These are phyloP conservation scores for Globisporangium alternatum DNA, from an alignment of 352 stramenopile genomes.

Conservation along the genomic window DNA sequence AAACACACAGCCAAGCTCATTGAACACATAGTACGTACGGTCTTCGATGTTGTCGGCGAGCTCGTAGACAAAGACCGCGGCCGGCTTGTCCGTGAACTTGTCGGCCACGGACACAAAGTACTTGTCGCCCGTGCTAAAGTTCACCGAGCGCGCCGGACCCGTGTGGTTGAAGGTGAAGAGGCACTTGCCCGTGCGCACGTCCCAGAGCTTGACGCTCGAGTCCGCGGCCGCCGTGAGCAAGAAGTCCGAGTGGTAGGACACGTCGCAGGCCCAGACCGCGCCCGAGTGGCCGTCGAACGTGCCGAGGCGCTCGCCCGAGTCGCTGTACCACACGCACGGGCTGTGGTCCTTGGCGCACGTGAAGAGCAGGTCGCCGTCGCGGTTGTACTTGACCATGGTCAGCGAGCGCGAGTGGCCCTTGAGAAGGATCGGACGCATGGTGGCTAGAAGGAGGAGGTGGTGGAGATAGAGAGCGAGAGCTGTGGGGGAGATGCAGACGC, in stretches of 20 bases:
- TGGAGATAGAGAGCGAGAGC: neutral
- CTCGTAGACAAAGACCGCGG: constrained; percentile 80
- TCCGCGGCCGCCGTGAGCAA: constrained; percentile 97
- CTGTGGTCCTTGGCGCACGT: constrained; percentile 95
- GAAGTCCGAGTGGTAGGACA: constrained; percentile 90
- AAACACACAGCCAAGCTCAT: neutral
- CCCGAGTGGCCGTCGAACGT: constrained; percentile 97
- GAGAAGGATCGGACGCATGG: constrained; percentile 96
- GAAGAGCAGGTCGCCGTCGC: constrained; percentile 98
- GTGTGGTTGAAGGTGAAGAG: constrained; percentile 86
- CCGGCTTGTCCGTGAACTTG: constrained; percentile 81
- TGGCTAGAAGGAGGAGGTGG: constrained; percentile 5
- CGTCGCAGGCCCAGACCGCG: constrained; percentile 96
- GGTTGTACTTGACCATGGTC: constrained; percentile 99
- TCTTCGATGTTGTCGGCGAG: constrained; percentile 61
- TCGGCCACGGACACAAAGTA: constrained; percentile 81
- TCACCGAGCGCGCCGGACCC: constrained; percentile 77
- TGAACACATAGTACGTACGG: constrained; percentile 33
- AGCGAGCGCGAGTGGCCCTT: constrained; percentile 99
- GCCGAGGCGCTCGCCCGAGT: constrained; percentile 94
- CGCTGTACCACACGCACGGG: constrained; percentile 96
- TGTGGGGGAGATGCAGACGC: too few species aligned
- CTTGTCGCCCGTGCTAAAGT: constrained; percentile 86
- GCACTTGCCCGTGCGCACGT: constrained; percentile 87
- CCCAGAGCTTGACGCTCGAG: constrained; percentile 90